Evolutionary conservation across 176 grass and related monocot genomes (phyloP).

Genomic region (Microstegium vimineum): DNA sequence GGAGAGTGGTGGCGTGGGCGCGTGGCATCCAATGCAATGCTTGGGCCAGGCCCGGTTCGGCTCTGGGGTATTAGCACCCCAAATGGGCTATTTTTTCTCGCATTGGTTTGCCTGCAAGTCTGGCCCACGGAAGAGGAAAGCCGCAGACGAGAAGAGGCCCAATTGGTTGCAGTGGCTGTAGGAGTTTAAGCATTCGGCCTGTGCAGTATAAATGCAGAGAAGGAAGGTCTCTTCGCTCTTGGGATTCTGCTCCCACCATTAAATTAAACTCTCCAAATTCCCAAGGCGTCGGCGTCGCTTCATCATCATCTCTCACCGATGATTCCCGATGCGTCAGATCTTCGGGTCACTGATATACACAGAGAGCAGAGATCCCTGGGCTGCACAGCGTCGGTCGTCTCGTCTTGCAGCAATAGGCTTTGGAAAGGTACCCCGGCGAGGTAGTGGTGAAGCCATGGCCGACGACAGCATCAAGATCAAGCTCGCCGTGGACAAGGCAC

Average conservation of each 20-base stretch:
- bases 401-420: no score
- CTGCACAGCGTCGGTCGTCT: not conserved
- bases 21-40: not conserved
- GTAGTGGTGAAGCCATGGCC: not conserved
- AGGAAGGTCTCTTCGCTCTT: no score
- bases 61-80: not conserved
- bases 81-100: not conserved
- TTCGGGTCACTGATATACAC: no score
- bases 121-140: not conserved
- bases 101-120: not conserved
- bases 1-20: not conserved
- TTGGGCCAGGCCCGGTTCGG: not conserved
- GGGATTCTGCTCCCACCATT: not conserved
- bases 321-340: not conserved
- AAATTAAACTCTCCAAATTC: not conserved
- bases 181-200: not conserved
- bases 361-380: not conserved
- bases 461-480: not conserved
- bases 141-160: not conserved
- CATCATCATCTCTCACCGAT: not conserved
- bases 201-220: not conserved
- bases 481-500: constrained; percentile 4
- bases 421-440: not conserved
- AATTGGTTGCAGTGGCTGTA: not conserved
- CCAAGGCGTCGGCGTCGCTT: not conserved